These are phyloP conservation scores for Phytophthora chlamydospora DNA, from an alignment of 352 stramenopile genomes.

Conservation along the genomic window DNA sequence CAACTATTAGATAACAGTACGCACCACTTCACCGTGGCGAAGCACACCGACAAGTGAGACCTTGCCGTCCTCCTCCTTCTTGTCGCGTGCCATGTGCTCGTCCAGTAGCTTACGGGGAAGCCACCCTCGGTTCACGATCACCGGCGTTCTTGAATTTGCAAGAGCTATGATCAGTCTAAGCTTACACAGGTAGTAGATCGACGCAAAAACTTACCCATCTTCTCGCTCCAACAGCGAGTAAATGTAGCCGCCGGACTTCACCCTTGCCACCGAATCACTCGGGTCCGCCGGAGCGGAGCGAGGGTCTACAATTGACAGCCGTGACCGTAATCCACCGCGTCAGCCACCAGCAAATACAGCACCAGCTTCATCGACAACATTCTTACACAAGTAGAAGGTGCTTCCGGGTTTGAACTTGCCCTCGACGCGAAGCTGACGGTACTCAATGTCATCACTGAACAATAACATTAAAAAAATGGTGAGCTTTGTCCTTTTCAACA, in stretches of 20 bases:
- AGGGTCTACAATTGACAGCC: slow-evolving; percentile 51
- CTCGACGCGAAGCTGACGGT: slow-evolving; percentile 71
- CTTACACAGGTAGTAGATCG: not conserved
- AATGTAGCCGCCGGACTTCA: slow-evolving; percentile 86
- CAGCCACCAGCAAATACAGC: not conserved
- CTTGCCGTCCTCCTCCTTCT: slow-evolving; percentile 61
- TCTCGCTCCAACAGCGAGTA: slow-evolving; percentile 82
- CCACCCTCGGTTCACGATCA: slow-evolving; percentile 89
- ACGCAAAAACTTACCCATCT: slow-evolving; percentile 51
- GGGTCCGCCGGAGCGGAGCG: slow-evolving; percentile 81
- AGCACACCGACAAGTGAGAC: slow-evolving; percentile 77
- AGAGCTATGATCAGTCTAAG: slow-evolving; percentile 1
- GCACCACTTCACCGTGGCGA: slow-evolving; percentile 79
- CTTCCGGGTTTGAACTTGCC: slow-evolving; percentile 72
- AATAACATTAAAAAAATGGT: slow-evolving; percentile 12
- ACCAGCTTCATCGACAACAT: slow-evolving; percentile 1
- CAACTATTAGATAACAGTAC: slow-evolving; percentile 8
- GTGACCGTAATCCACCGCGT: not conserved
- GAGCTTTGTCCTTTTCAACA: slow-evolving; percentile 7
- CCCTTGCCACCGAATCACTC: slow-evolving; percentile 76
- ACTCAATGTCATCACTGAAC: slow-evolving; percentile 78
- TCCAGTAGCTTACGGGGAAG: slow-evolving; percentile 80
- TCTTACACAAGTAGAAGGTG: slow-evolving; percentile 84
- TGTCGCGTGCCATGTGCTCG: slow-evolving; percentile 59
- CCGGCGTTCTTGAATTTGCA: slow-evolving; percentile 54